Conservation (phyloP, 2,329 filamentous ascomycete genomes). For the Colletotrichum filicis region DNA sequence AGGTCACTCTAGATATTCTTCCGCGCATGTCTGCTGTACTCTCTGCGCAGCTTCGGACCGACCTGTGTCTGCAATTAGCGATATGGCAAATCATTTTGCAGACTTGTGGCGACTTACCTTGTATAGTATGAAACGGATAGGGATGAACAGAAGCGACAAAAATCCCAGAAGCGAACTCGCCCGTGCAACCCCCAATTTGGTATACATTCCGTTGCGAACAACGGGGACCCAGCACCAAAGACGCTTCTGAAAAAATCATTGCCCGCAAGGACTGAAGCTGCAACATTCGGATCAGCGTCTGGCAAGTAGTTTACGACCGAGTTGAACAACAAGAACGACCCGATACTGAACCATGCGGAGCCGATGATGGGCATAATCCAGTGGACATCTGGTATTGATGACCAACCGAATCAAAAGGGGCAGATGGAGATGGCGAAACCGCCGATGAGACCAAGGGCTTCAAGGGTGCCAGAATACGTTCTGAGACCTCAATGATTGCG, state of each 20-base stretch:
- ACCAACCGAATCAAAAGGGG: constrained; percentile 79
- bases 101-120: neutral
- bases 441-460: constrained; percentile 47
- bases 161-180: constrained; percentile 35
- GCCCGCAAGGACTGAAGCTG: constrained; percentile 36
- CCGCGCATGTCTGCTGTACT: constrained; percentile 17
- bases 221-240: constrained; percentile 28
- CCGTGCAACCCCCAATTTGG: constrained; percentile 33
- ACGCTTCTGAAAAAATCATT: constrained; percentile 35
- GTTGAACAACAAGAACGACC: constrained; percentile 52
- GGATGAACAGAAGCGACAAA: constrained; percentile 9
- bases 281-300: constrained; percentile 36
- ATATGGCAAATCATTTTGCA: fast-evolving
- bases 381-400: constrained; percentile 69
- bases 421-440: constrained; percentile 73
- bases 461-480: neutral
- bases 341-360: constrained; percentile 64
- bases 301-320: constrained; percentile 38
- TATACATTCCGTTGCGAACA: constrained; percentile 36
- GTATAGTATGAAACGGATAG: constrained; percentile 8
- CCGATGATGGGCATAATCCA: constrained; percentile 69
- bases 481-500: neutral
- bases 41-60: neutral
- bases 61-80: neutral
- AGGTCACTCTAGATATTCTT: neutral